Evolutionary conservation across 106 monocot genomes (phyloP), one percentile per base, ranked within the genome.

Genomic region (Acorus gramineus): DNA sequence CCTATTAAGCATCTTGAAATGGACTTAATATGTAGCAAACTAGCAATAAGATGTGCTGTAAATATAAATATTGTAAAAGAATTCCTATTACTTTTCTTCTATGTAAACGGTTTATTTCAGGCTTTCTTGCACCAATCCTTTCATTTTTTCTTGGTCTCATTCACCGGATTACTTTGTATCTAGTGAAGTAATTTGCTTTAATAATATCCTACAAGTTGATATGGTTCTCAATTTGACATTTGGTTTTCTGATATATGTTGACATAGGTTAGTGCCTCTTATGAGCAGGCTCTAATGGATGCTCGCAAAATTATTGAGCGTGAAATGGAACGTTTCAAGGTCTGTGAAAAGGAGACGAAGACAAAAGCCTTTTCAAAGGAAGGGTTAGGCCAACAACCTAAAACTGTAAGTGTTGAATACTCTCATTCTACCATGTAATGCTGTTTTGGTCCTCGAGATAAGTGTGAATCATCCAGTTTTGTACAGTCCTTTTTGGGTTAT

Each of bases 281-380:
- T 91, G 90, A 87, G 82, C 87, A 91, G 90, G 82, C 90, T 87
- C 87, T 96, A 42, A 91, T 96, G 90, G 96, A 96, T 77, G 87
- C 96, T 65, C 84, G 96, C 47, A 96, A 91, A 72, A 87, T 77
- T 57, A 96, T 96, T 75, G 96, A 96, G 59, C 80, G 87, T 57
- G 90, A 96, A 71, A 96, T 96, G 96, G 96, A 96, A 79, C 80
- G 96, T 54, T 96, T 96, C 72, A 96, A 96, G 78, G 77, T 96
- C 43, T 96, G 90, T 77, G 96, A 96, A 76, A 96, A 96, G 73
- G 96, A 96, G 68, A 96, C 90, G 3, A 96, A 96, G 77, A 96
- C 96, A 58, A 96, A 96, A 79, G 96, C 96, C 52, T 96, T 96
- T 57, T 96, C 96, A 11, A 96, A 96, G 66, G 96, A 96, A 78